Base-by-base conservation (phyloP, 2,329 filamentous ascomycete species). In the Cladophialophora exuberans region DNA sequence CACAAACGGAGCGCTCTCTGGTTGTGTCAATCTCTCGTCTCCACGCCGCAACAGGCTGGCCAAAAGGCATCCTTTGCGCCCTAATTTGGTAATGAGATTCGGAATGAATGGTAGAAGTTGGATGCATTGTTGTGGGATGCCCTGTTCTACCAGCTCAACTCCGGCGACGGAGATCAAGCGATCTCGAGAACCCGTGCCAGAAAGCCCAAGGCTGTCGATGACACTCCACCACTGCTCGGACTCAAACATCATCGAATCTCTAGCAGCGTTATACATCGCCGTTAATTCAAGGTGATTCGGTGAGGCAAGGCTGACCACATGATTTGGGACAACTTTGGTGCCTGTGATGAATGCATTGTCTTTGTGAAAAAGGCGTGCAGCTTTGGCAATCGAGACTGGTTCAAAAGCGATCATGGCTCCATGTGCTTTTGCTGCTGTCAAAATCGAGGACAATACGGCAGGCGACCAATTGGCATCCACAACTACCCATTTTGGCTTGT, bases 31-130 rank as follows among this genome's bases (percentile, higher is more conserved):
- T 26, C 87, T 81, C 0, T 82, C 75, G 64, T 96, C 90, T 6
- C 82, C 81, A n/a, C 78, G 79, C 1, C 71, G 70, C 1, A 99
- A 76, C 2, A 97, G 72, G 41, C 84, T 82, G 0, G 90, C 88
- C 23, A 97, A 72, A 2, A 97, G 76, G 1, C 90, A 89, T 0
- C 92, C 92, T 33, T 84, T 73, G 1, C 75, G 72, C 0, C 94
- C 94, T 1, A 97, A 78, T 70, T 96, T 97, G 1, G 90, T 90
- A 35, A 96, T 74, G 25, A 97, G 83, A 2, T 83, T 89, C 0
- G 92, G 91, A 18, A 97, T 87, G 64, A 90, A 96, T 0, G 94
- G 94, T 1, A 97, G 80, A 17, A 99, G 81, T 65, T 94, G 89
- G 35, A 97, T 81, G 30, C 81, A 83, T 73, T 93, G 88, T 64